Percentiles rank a stretch among this genome's conserved stretches.
phyloP scores from a whole-genome alignment of 148 eudicot species.

The Cornus florida region DNA sequence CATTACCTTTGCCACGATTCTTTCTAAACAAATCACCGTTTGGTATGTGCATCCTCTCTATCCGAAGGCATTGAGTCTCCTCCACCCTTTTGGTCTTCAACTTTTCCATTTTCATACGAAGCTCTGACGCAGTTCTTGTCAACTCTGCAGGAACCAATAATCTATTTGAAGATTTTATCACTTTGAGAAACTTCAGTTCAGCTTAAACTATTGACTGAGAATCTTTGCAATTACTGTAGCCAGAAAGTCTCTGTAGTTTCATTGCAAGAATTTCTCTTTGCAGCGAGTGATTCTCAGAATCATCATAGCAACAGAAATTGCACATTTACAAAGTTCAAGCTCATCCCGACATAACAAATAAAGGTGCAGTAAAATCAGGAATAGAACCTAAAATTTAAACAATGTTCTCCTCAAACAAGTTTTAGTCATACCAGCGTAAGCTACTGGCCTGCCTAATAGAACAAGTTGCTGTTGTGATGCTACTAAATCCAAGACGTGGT shows the following conservation, averaged over 20 bases:
- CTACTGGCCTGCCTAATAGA: not conserved
- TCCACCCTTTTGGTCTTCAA: constrained; percentile 20
- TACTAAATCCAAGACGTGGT: not conserved
- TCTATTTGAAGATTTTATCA: not conserved
- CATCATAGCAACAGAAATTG: no score
- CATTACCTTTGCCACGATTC: constrained; percentile 23
- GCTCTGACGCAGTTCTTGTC: constrained; percentile 37
- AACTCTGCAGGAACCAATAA: constrained; percentile 32
- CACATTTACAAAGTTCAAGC: no score
- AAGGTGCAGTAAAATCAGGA: no score
- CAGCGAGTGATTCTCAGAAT: no score
- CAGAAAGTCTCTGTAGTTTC: not conserved
- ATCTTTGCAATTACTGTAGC: not conserved
- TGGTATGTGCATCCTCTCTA: constrained; percentile 15
- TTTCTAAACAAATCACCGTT: constrained; percentile 16
- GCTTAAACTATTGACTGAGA: not conserved
- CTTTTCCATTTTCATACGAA: constrained; percentile 31
- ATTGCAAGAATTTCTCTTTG: not conserved
- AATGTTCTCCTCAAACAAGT: not conserved
- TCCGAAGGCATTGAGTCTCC: constrained; percentile 1
- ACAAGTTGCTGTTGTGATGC: not conserved
- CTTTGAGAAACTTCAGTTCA: not conserved
- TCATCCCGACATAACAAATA: no score
- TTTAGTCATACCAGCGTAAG: not conserved
- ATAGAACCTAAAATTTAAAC: not conserved